Base-by-base conservation (phyloP, 495 filamentous ascomycete species). In the Apodospora peruviana region DNA sequence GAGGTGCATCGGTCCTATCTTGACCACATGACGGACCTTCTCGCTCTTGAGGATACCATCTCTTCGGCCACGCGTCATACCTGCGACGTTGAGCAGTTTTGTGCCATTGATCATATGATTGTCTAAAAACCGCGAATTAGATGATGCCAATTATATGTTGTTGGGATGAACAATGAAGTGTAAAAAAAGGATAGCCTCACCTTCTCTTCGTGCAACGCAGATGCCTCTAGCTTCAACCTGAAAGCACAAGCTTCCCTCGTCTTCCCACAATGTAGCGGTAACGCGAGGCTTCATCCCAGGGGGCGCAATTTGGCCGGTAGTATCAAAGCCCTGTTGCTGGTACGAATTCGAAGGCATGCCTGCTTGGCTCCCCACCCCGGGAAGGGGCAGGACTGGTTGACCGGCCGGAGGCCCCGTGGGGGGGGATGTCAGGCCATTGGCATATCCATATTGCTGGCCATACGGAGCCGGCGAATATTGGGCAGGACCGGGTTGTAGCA, bases 101-200 rank as follows among this genome's bases (percentile, higher is more conserved):
- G 93, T 98, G 8, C 93, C 93, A 58, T 98, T 98, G 68, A 98
- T 96, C 91, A 98, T 96, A 59, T 94, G 87, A 64, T 98, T 98
- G 58, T 98, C 93, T 95, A 60, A 5, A 9, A 42, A 5, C 14
- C 22, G n/a, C n/a, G n/a, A n/a, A n/a, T n/a, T n/a, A n/a, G n/a
- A n/a, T n/a, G n/a, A n/a, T n/a, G n/a, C n/a, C n/a, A n/a, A n/a
- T n/a, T n/a, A n/a, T n/a, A 24, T 7, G 27, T 32, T 32, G 27
- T 32, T 32, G 14, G 27, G 14, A 19, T 35, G 4, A 34, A 20
- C 16, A 18, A 7, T 38, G 5, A 9, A 24, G 2, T 3, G 3
- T 25, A 16, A 16, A 25, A 23, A 52, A 60, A 12, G 5, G 9
- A 17, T 38, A 4, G 5, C 5, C 78, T 65, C 68, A 96, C 91